Conservation (phyloP, 202 grass and related monocot genomes). For the Schoenoplectus triqueter region DNA sequence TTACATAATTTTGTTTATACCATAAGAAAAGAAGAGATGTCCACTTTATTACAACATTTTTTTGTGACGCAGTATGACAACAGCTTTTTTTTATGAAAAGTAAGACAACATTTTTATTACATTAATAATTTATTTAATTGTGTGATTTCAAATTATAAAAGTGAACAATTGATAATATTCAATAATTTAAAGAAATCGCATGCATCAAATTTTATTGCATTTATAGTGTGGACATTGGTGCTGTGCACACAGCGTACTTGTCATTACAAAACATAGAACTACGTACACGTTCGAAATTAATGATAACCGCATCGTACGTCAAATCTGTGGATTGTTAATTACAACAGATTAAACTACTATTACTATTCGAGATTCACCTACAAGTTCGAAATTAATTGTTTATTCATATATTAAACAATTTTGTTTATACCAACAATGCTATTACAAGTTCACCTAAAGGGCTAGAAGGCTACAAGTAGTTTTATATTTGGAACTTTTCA, state of each 20-base stretch:
- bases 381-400: not conserved
- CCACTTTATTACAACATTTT: too few relatives aligned
- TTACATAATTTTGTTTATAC: too few relatives aligned
- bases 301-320: not conserved
- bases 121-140: too few relatives aligned
- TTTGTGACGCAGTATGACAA: too few relatives aligned
- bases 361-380: not conserved
- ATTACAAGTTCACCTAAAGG: not conserved
- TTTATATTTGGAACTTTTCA: not conserved
- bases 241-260: not conserved
- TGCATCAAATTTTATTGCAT: too few relatives aligned
- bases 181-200: too few relatives aligned
- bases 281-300: not conserved
- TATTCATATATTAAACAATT: not conserved
- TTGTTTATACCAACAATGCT: not conserved
- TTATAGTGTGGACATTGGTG: too few relatives aligned
- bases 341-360: not conserved
- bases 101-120: too few relatives aligned
- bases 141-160: too few relatives aligned
- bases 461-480: not conserved
- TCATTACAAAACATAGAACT: not conserved
- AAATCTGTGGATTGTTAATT: not conserved
- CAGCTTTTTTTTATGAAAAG: too few relatives aligned
- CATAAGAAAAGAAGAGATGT: too few relatives aligned
- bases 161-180: too few relatives aligned